phyloP scores from a whole-genome alignment of 352 stramenopile species.

The Phytophthora europaea region DNA sequence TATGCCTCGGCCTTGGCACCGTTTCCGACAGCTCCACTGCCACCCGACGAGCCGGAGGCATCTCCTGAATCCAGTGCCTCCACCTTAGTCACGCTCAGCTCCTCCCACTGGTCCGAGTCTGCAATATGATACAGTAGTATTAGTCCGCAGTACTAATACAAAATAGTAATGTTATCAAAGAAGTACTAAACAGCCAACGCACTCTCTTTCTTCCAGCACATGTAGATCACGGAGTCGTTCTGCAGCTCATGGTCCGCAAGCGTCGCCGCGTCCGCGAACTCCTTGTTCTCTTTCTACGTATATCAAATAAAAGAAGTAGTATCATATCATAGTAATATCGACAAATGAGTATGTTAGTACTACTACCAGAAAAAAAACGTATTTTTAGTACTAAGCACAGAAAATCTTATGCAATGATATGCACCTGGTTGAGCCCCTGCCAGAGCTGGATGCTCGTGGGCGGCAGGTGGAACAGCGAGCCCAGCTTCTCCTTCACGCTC shows the following conservation, averaged over 20 bases:
- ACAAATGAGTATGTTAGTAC: slow-evolving; percentile 4
- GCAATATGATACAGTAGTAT: slow-evolving; percentile 1
- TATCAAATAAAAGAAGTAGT: slow-evolving; percentile 2
- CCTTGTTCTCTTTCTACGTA: slow-evolving; percentile 71
- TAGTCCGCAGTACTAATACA: not conserved
- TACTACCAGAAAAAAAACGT: not conserved
- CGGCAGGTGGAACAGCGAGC: slow-evolving; percentile 67
- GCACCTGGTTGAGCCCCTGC: slow-evolving; percentile 70
- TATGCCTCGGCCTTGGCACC: slow-evolving; percentile 27
- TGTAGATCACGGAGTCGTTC: slow-evolving; percentile 88
- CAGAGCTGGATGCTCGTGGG: slow-evolving; percentile 77
- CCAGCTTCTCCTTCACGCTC: slow-evolving; percentile 86
- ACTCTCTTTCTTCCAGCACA: slow-evolving; percentile 92
- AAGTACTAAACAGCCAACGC: slow-evolving; percentile 8
- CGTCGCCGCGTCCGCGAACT: slow-evolving; percentile 81
- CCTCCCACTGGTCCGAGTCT: slow-evolving; percentile 87
- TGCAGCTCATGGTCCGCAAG: slow-evolving; percentile 86
- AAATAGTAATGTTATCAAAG: not conserved
- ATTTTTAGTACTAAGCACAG: not conserved
- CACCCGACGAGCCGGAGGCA: slow-evolving; percentile 6
- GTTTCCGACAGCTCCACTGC: slow-evolving; percentile 23
- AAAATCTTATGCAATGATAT: too few species aligned
- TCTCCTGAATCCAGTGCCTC: slow-evolving; percentile 51
- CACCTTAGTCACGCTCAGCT: slow-evolving; percentile 77
- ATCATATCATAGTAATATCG: slow-evolving; percentile 3